A percentile compares a stretch with the other conserved stretches of the same genome.
These are phyloP conservation scores for Boletus pseudo-olivaceus DNA, from an alignment of 768 basidiomycete genomes.

Conservation along the genomic window DNA sequence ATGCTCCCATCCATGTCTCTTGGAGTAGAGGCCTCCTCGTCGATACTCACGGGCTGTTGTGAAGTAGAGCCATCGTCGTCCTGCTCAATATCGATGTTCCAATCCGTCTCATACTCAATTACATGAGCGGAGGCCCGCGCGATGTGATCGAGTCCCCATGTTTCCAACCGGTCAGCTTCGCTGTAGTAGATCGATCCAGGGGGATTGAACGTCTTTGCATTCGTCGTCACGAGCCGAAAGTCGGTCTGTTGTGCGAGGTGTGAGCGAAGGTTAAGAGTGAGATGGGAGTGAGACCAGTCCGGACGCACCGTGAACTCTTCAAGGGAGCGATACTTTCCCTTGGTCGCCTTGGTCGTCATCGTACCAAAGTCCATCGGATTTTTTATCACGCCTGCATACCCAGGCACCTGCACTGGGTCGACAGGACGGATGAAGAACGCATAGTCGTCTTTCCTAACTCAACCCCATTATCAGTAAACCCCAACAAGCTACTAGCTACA, in stretches of 20 bases:
- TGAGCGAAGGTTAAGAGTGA: not conserved
- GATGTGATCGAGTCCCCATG: conserved; percentile 73
- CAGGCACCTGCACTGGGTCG: conserved; percentile 53
- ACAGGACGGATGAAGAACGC: conserved; percentile 78
- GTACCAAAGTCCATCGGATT: conserved; percentile 93
- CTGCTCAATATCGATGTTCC: conserved; percentile 77
- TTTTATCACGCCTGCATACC: conserved; percentile 67
- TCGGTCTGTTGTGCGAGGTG: conserved; percentile 44
- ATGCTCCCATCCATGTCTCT: conserved; percentile 45
- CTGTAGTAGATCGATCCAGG: conserved; percentile 68
- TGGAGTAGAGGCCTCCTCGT: conserved; percentile 38
- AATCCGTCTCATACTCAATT: conserved; percentile 79
- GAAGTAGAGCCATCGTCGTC: conserved; percentile 42
- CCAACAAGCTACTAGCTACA: not conserved
- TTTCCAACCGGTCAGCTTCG: conserved; percentile 70
- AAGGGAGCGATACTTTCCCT: conserved; percentile 72
- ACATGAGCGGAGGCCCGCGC: conserved; percentile 65
- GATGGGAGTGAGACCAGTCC: not conserved
- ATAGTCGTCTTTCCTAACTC: conserved; percentile 76
- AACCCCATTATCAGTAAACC: conserved; percentile 6
- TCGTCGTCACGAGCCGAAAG: conserved; percentile 65
- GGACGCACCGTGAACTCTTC: conserved; percentile 72
- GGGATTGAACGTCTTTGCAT: conserved; percentile 76
- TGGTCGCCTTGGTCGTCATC: conserved; percentile 72
- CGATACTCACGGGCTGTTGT: conserved; percentile 29